Percentiles rank a stretch among this genome's conserved stretches.
Evolutionary conservation across 495 filamentous ascomycete genomes (phyloP).

Genomic region (Tuber borchii): DNA sequence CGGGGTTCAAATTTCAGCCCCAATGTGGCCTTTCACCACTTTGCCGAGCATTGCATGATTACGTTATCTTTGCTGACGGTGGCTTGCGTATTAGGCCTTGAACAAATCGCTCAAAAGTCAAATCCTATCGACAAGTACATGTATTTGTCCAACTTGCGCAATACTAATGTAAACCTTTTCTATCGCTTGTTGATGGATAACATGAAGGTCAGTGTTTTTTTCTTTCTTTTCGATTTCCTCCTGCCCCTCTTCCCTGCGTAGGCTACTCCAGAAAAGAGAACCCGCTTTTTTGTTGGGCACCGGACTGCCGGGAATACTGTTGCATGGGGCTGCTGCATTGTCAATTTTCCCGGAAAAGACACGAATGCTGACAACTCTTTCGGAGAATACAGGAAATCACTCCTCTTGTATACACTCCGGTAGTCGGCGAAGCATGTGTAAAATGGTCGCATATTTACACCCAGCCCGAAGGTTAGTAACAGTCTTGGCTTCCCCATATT

Average conservation of each 20-base stretch:
- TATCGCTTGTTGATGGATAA: slow-evolving; percentile 88
- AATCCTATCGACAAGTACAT: slow-evolving; percentile 89
- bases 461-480: slow-evolving; percentile 67
- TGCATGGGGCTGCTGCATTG: slow-evolving; percentile 7
- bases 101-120: slow-evolving; percentile 67
- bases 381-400: slow-evolving; percentile 59
- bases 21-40: slow-evolving; percentile 12
- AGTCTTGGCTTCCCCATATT: not conserved
- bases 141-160: slow-evolving; percentile 81
- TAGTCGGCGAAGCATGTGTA: slow-evolving; percentile 92
- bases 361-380: slow-evolving; percentile 18
- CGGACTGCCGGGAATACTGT: slow-evolving; percentile 7
- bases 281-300: not conserved
- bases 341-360: slow-evolving; percentile 12
- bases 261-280: slow-evolving; percentile 6
- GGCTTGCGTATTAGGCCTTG: slow-evolving; percentile 48
- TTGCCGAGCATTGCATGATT: not conserved
- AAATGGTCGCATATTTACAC: slow-evolving; percentile 95
- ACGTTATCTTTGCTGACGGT: slow-evolving; percentile 24
- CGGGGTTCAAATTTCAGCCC: slow-evolving; percentile 27
- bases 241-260: not conserved
- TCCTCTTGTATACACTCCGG: slow-evolving; percentile 93
- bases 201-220: slow-evolving; percentile 55
- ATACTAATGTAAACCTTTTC: slow-evolving; percentile 86
- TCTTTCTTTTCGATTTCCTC: not conserved